A percentile compares a stretch with the other conserved stretches of the same genome.
These are phyloP conservation scores for Fusarium sp. DNA, from an alignment of 2,329 filamentous ascomycete species.

Conservation along the genomic window DNA sequence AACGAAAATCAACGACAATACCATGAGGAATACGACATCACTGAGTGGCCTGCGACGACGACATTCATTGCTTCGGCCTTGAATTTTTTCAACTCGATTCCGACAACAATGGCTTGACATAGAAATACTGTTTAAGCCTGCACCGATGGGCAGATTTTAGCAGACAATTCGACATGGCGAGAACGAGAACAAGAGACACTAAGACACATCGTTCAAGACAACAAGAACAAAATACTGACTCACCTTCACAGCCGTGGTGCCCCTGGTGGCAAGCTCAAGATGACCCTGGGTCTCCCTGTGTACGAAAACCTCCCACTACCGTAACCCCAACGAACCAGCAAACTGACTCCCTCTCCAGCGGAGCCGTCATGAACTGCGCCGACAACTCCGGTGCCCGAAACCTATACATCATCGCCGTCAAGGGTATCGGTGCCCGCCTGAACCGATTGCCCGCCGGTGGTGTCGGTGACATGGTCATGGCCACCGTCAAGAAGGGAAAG, in stretches of 20 bases:
- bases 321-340: slow-evolving; percentile 10
- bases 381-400: slow-evolving; percentile 99
- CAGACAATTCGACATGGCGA: slow-evolving; percentile 24
- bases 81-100: slow-evolving; percentile 13
- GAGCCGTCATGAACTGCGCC: slow-evolving; percentile 99
- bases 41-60: background rate
- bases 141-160: slow-evolving; percentile 15
- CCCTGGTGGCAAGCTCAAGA: slow-evolving; percentile 99
- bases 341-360: slow-evolving; percentile 63
- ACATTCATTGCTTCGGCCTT: background rate
- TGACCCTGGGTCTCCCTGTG: slow-evolving; percentile 99
- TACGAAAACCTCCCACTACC: slow-evolving; percentile 57
- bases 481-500: slow-evolving; percentile 99
- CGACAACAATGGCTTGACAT: background rate
- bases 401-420: slow-evolving; percentile 99
- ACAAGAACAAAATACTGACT: slow-evolving; percentile 45
- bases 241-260: slow-evolving; percentile 74
- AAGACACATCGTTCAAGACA: background rate
- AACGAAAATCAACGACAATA: slow-evolving; percentile 20
- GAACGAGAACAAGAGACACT: slow-evolving; percentile 12
- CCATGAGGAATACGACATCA: background rate
- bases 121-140: background rate
- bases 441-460: slow-evolving; percentile 97
- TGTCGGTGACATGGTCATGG: slow-evolving; percentile 99
- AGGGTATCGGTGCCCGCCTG: slow-evolving; percentile 96